These are phyloP conservation scores for Piloderma croceum DNA, from an alignment of 768 basidiomycete genomes.

Conservation along the genomic window DNA sequence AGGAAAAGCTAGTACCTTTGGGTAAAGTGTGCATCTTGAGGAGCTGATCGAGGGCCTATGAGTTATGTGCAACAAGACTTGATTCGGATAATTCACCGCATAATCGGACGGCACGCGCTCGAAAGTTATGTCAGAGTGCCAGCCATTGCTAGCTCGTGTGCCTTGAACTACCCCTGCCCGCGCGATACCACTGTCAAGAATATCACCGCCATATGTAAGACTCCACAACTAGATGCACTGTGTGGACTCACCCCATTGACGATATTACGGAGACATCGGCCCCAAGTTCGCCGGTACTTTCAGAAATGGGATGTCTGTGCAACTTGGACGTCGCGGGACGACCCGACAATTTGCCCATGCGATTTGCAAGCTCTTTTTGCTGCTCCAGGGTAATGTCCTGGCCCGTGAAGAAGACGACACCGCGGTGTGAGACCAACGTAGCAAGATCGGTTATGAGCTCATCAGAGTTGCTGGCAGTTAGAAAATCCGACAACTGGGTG, in stretches of 20 bases:
- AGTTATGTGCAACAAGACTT: not conserved
- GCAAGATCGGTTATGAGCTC: slow-evolving; percentile 48
- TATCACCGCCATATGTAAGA: not conserved
- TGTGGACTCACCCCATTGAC: slow-evolving; percentile 29
- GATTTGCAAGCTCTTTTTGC: slow-evolving; percentile 45
- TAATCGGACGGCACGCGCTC: slow-evolving; percentile 58
- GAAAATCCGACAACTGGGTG: slow-evolving; percentile 42
- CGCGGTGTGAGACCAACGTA: slow-evolving; percentile 46
- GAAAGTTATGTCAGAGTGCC: slow-evolving; percentile 59
- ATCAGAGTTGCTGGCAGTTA: slow-evolving; percentile 39
- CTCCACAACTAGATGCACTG: not conserved
- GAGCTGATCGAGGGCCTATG: slow-evolving; percentile 19
- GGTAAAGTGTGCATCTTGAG: slow-evolving; percentile 31
- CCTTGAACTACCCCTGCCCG: slow-evolving; percentile 26
- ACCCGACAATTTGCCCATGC: slow-evolving; percentile 44
- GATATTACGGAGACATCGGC: slow-evolving; percentile 51
- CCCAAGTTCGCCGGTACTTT: slow-evolving; percentile 43
- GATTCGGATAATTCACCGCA: slow-evolving; percentile 20
- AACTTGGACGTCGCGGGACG: slow-evolving; percentile 43
- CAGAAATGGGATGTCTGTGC: slow-evolving; percentile 54
- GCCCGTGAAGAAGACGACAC: slow-evolving; percentile 60
- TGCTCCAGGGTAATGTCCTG: slow-evolving; percentile 46
- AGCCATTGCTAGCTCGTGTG: slow-evolving; percentile 38
- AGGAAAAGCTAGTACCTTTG: slow-evolving; percentile 4
- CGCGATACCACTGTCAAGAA: slow-evolving; percentile 35